Evolutionary conservation across 2,329 filamentous ascomycete genomes (phyloP).

Genomic region (Dactylellina sp.): DNA sequence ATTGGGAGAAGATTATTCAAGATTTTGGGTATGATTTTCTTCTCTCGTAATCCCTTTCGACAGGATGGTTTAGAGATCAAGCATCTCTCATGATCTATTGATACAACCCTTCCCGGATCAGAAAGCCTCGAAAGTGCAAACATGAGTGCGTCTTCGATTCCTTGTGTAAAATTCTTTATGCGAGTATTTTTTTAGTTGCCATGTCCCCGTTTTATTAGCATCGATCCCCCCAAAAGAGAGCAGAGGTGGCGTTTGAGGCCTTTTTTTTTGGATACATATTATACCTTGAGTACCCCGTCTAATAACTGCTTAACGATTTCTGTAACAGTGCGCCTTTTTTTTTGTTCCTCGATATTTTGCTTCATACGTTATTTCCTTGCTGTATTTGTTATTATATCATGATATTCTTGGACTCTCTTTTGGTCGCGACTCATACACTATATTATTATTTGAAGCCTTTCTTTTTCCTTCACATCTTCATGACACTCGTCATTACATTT

Average conservation of each 20-base stretch:
- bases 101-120: neutral
- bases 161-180: constrained; percentile 54
- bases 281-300: neutral
- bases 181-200: constrained; percentile 38
- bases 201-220: constrained; percentile 21
- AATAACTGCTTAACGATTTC: neutral
- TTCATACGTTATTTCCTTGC: neutral
- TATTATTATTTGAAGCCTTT: constrained; percentile 1
- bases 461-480: neutral
- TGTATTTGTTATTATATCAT: constrained; percentile 11
- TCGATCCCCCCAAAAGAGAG: constrained; percentile 39
- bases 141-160: constrained; percentile 56
- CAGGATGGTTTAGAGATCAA: neutral
- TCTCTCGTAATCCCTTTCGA: constrained; percentile 66
- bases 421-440: constrained; percentile 11
- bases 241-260: constrained; percentile 55
- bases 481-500: constrained; percentile 17
- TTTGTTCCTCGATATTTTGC: neutral
- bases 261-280: constrained; percentile 38
- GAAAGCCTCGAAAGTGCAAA: constrained; percentile 23
- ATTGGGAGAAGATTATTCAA: constrained; percentile 73
- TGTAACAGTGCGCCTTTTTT: constrained; percentile 6
- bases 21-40: constrained; percentile 73
- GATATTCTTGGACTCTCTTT: constrained; percentile 1
- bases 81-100: too few relatives aligned